Evolutionary conservation across 441 rosid genomes (phyloP), one percentile per base, ranked within the genome.

Genomic region (Bruguiera hainesii): DNA sequence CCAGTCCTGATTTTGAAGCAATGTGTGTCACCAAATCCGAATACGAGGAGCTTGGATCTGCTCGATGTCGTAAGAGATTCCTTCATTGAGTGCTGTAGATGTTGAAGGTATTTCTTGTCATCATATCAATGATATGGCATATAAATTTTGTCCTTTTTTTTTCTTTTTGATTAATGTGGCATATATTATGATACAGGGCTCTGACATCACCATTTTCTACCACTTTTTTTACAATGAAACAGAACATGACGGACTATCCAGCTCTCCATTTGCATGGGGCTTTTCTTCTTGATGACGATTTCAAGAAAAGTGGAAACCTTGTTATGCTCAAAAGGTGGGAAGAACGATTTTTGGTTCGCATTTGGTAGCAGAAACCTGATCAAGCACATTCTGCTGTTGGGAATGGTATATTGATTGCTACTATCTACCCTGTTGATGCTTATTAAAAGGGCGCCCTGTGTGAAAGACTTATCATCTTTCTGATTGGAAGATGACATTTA

Each of bases 21-120:
- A 94, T 88, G 92, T 91, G 94, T 48, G 87, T 89, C 67, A 89
- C 99, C 75, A 94, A 94, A 82, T 80, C 88, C 13, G 99, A 94
- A 65, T 94, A 89, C 20, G 99, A 94, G 80, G 99, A 94, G 80
- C 88, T 81, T 75, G 98, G 98, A 76, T 94, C 99, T 71, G 85
- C 81, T 71, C 86, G 96, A 69, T 91, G 97, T 77, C 89, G 91
- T 33, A 81, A 63, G 77, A 85, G 96, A 76, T 94, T 94, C 84
- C 87, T 88, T 76, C 88, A 78, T 68, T 88, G 82, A 88, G 55
- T 11, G 20, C 70, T 69, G 25, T 42, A 56, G 46, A 72, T 60
- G 70, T 68, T 7, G 61, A 64, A 70, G 79, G 81, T 75, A 56
- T 73, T 11, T 55, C 48, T 42, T 11, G 48, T 42, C 4, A 11